phyloP scores from a whole-genome alignment of 2,329 filamentous ascomycete species.

The Talaromyces atroroseus region DNA sequence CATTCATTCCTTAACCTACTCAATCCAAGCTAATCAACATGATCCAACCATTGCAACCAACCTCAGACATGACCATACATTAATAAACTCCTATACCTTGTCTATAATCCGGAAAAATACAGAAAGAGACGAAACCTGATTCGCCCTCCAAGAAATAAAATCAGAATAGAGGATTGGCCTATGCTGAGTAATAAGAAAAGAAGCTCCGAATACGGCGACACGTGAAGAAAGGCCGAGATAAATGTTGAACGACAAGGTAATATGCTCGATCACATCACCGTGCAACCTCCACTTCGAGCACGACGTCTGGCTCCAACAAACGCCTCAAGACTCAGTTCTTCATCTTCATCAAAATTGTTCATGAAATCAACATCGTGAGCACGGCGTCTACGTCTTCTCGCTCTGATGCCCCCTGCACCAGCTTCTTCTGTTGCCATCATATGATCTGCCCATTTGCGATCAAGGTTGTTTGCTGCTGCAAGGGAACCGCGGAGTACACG shows the following conservation, averaged over 20 bases:
- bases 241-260: too few relatives aligned
- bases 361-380: constrained; percentile 71
- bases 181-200: background rate
- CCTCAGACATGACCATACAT: background rate
- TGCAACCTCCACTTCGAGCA: constrained; percentile 59
- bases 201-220: background rate
- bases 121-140: background rate
- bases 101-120: background rate
- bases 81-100: background rate
- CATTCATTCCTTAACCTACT: background rate
- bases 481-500: constrained; percentile 74
- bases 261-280: constrained; percentile 56
- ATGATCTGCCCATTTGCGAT: constrained; percentile 87
- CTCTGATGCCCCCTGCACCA: constrained; percentile 54
- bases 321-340: constrained; percentile 47
- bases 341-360: constrained; percentile 70
- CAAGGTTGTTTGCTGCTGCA: constrained; percentile 67
- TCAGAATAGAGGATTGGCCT: background rate
- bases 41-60: background rate
- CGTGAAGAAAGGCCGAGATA: background rate
- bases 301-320: constrained; percentile 52
- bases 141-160: background rate
- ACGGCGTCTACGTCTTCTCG: constrained; percentile 65
- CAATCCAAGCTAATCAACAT: background rate
- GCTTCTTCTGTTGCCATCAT: constrained; percentile 91